phyloP scores from a whole-genome alignment of 139 green algal species.

The Volvox africanus region DNA sequence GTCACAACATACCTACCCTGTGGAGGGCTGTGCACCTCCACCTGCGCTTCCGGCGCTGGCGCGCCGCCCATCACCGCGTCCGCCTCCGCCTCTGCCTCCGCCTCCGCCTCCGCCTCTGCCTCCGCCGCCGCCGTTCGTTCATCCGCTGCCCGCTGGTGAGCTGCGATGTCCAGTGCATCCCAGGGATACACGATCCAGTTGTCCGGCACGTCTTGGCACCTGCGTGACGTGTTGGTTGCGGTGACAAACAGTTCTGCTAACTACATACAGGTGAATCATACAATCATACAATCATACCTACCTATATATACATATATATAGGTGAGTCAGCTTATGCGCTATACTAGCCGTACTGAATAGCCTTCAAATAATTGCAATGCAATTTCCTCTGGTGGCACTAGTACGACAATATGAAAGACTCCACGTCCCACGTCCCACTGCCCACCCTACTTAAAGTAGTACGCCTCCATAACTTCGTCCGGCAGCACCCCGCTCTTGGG shows the following conservation, averaged over 20 bases:
- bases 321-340: too few relatives aligned
- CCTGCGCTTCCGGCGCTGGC: neutral
- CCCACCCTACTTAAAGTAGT: conserved; percentile 36
- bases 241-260: neutral
- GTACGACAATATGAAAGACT: too few relatives aligned
- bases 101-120: neutral
- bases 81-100: neutral
- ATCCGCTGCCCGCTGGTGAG: conserved; percentile 36
- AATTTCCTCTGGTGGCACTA: too few relatives aligned
- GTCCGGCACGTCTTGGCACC: conserved; percentile 42
- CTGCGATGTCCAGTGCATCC: conserved; percentile 36
- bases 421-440: neutral
- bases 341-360: too few relatives aligned
- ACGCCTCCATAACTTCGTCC: neutral
- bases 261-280: too few relatives aligned
- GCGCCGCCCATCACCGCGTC: neutral
- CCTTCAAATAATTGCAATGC: too few relatives aligned
- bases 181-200: conserved; percentile 47
- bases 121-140: neutral
- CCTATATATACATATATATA: too few relatives aligned
- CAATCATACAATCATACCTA: too few relatives aligned
- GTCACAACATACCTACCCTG: too few relatives aligned
- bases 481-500: conserved; percentile 18
- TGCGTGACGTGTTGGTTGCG: neutral
- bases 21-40: neutral